Percentiles rank a stretch among this genome's conserved stretches.
These are phyloP conservation scores for Colletotrichum sp. DNA, from an alignment of 2,329 filamentous ascomycete genomes.

Conservation along the genomic window DNA sequence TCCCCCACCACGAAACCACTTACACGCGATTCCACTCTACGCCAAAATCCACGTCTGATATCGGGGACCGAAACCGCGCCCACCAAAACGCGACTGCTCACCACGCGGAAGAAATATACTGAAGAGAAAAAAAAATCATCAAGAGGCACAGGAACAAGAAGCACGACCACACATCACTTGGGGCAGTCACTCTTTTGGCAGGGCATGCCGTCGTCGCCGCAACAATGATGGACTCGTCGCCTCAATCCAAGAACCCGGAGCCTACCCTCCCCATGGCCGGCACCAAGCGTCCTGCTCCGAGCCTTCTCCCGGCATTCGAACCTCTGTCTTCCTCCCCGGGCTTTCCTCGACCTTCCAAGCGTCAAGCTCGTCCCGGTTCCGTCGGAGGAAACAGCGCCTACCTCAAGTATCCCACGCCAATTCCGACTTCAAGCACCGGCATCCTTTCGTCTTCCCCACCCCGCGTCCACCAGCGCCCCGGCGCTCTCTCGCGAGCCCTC, in stretches of 20 bases:
- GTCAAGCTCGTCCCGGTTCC: slow-evolving; percentile 55
- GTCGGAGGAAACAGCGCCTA: slow-evolving; percentile 49
- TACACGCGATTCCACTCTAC: slow-evolving; percentile 18
- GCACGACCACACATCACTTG: background rate
- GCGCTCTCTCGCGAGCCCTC: slow-evolving; percentile 42
- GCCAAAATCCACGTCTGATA: slow-evolving; percentile 19
- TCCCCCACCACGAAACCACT: slow-evolving; percentile 3
- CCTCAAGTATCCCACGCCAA: slow-evolving; percentile 86
- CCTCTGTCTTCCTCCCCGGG: slow-evolving; percentile 78
- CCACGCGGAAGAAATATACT: slow-evolving; percentile 9
- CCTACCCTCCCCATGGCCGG: slow-evolving; percentile 45
- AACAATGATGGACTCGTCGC: slow-evolving; percentile 47
- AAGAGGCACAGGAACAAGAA: background rate
- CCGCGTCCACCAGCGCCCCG: slow-evolving; percentile 35
- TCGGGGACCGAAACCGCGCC: background rate
- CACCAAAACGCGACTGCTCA: slow-evolving; percentile 8
- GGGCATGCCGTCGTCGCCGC: slow-evolving; percentile 15
- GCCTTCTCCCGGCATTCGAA: slow-evolving; percentile 80
- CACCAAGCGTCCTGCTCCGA: slow-evolving; percentile 67
- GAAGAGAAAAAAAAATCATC: background rate
- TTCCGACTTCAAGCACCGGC: slow-evolving; percentile 92
- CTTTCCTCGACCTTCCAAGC: slow-evolving; percentile 72
- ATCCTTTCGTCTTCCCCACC: slow-evolving; percentile 89
- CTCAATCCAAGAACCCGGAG: slow-evolving; percentile 35
- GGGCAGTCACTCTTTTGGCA: background rate